phyloP scores from a whole-genome alignment of 768 basidiomycete species.

The Xanthoconium purpureum region DNA sequence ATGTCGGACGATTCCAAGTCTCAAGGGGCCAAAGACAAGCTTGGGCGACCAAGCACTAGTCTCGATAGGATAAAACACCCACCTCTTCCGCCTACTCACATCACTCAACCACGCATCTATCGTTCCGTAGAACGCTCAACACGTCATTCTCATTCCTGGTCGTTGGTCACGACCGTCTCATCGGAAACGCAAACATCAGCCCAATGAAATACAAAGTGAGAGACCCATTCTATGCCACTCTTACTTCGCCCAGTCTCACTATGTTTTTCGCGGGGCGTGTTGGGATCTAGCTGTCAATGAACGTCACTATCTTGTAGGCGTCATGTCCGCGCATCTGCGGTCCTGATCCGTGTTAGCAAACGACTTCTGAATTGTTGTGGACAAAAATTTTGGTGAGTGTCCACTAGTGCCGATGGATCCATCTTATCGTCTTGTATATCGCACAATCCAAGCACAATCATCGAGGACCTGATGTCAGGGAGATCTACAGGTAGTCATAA shows the following conservation, averaged over 20 bases:
- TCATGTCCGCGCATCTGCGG: no score
- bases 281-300: conserved; percentile 64
- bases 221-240: conserved; percentile 4
- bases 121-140: neutral
- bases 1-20: neutral
- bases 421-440: no score
- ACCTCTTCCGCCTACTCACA: neutral
- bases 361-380: no score
- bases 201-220: conserved; percentile 65
- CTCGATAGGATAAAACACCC: neutral
- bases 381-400: no score
- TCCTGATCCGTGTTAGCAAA: no score
- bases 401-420: no score
- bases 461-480: conserved; percentile 37
- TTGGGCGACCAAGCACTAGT: neutral
- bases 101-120: neutral
- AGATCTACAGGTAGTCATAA: conserved; percentile 5
- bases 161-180: conserved; percentile 55
- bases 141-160: neutral
- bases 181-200: conserved; percentile 59
- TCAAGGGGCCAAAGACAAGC: neutral
- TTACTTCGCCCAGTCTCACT: neutral
- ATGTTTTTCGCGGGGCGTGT: conserved; percentile 27
- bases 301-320: conserved; percentile 20
- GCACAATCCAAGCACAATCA: no score